Conservation (phyloP, 2,329 filamentous ascomycete species). For the Arthrobotrys megalospora region DNA sequence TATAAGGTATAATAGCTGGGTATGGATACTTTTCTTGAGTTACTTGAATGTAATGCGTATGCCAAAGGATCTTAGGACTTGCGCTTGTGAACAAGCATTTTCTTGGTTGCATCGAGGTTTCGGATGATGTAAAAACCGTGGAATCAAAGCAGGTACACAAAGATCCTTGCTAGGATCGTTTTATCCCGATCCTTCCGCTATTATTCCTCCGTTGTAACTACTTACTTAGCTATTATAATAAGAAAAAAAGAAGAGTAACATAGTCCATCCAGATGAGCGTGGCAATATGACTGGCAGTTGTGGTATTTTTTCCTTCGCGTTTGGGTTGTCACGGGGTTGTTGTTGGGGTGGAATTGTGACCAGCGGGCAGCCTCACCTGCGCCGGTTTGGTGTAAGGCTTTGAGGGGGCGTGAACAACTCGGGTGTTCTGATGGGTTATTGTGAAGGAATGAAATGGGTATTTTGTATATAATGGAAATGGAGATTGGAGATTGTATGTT, state of each 20-base stretch:
- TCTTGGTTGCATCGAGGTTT: neutral
- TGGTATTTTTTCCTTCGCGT: neutral
- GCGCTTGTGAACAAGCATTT: neutral
- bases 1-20: no score
- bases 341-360: neutral
- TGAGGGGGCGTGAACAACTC: neutral
- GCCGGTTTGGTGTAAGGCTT: neutral
- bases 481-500: neutral
- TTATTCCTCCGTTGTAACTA: neutral
- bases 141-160: neutral
- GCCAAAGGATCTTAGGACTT: constrained; percentile 7
- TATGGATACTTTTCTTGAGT: neutral
- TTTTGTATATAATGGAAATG: neutral
- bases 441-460: neutral
- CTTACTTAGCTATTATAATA: neutral
- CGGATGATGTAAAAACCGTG: neutral
- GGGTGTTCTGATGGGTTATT: neutral
- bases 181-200: neutral
- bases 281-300: constrained; percentile 8
- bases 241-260: neutral
- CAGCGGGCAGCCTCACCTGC: constrained; percentile 8
- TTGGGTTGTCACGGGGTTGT: neutral
- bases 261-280: neutral
- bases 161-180: constrained; percentile 6
- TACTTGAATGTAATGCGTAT: neutral